phyloP scores from a whole-genome alignment of 2,329 filamentous ascomycete species.

The Alternaria gaisen region DNA sequence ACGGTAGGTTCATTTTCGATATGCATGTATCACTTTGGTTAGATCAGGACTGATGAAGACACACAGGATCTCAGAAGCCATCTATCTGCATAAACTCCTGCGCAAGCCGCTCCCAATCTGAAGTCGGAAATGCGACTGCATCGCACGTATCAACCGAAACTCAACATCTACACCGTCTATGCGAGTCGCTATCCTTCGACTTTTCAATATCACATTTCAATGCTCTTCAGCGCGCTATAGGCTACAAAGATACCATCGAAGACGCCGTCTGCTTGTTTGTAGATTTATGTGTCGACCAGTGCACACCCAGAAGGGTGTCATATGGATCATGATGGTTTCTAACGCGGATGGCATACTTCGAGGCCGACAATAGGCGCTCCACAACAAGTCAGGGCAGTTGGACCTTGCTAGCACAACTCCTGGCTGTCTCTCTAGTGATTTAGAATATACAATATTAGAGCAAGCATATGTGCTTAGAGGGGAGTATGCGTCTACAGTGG shows the following conservation, averaged over 20 bases:
- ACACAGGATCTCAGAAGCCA: constrained; percentile 1
- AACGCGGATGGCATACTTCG: background rate
- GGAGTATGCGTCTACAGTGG: background rate
- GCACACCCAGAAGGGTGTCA: background rate
- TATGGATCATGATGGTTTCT: background rate
- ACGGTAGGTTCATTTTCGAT: background rate
- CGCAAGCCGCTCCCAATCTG: constrained; percentile 1
- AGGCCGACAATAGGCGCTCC: background rate
- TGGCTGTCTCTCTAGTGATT: background rate
- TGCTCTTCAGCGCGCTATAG: background rate
- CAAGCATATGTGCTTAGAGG: background rate
- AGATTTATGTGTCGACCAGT: background rate
- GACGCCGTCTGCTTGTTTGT: background rate
- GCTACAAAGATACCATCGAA: background rate
- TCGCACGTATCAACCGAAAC: background rate
- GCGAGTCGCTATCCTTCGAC: background rate
- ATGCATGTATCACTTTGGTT: background rate
- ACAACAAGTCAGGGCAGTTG: background rate
- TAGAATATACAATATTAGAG: background rate
- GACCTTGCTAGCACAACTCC: background rate
- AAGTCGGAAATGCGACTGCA: background rate
- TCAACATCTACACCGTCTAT: constrained; percentile 3
- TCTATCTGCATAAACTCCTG: background rate
- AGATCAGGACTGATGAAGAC: constrained; percentile 11
- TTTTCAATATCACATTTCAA: background rate